phyloP scores from a whole-genome alignment of 2,329 filamentous ascomycete species.

The Fusarium virguliforme region DNA sequence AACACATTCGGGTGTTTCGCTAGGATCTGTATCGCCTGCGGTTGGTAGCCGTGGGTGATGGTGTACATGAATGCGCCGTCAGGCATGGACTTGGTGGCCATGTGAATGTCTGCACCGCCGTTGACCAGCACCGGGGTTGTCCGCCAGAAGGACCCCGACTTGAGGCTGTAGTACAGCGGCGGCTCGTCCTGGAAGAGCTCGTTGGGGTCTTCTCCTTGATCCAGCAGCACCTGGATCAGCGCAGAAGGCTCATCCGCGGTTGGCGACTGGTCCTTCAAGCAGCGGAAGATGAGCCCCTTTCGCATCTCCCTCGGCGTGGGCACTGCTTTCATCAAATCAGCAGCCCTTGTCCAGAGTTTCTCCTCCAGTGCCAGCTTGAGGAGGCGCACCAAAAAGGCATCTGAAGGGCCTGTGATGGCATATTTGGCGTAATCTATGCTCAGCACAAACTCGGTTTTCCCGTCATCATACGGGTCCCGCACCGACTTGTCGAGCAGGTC shows the following conservation, averaged over 20 bases:
- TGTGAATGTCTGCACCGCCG: constrained; percentile 47
- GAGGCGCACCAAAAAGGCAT: constrained; percentile 43
- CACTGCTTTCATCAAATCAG: constrained; percentile 49
- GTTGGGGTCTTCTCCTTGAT: constrained; percentile 49
- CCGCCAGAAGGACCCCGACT: constrained; percentile 49
- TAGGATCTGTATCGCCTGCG: constrained; percentile 49
- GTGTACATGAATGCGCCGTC: constrained; percentile 51
- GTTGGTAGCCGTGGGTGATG: constrained; percentile 48
- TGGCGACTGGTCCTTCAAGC: constrained; percentile 43
- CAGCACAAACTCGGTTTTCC: constrained; percentile 47
- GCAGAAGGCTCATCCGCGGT: constrained; percentile 48
- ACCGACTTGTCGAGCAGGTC: constrained; percentile 40
- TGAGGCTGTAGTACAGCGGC: constrained; percentile 50
- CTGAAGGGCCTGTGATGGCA: constrained; percentile 45
- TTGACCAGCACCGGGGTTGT: constrained; percentile 51
- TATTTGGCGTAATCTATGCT: constrained; percentile 47
- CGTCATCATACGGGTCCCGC: constrained; percentile 49
- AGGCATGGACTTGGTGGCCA: constrained; percentile 48
- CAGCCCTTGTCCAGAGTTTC: constrained; percentile 49
- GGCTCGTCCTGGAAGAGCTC: constrained; percentile 48
- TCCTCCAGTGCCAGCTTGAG: constrained; percentile 43
- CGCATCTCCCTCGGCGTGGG: constrained; percentile 42
- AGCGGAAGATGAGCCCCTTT: constrained; percentile 46
- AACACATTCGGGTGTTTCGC: constrained; percentile 46
- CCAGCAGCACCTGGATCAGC: constrained; percentile 48